Percentiles rank a stretch among this genome's conserved stretches.
Evolutionary conservation across 495 filamentous ascomycete genomes (phyloP).

Genomic region (Cercophora sp.): DNA sequence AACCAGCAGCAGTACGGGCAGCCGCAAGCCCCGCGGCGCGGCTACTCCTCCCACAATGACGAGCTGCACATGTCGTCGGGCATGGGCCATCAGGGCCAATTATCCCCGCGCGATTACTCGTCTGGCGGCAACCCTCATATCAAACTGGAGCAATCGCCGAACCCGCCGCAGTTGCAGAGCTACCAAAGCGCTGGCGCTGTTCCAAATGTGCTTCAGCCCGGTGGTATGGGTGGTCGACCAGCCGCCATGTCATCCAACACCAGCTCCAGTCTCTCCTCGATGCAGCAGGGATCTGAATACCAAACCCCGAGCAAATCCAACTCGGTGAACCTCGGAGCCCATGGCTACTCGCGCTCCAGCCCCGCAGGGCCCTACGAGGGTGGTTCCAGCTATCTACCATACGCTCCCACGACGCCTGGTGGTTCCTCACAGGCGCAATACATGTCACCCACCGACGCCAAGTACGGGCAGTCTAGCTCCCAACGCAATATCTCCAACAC

Average conservation of each 20-base stretch:
- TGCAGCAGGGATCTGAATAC: constrained; percentile 67
- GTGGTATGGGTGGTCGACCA: constrained; percentile 52
- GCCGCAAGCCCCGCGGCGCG: constrained; percentile 39
- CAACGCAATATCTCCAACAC: constrained; percentile 76
- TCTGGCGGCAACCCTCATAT: constrained; percentile 48
- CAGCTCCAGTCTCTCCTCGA: constrained; percentile 65
- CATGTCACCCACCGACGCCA: constrained; percentile 61
- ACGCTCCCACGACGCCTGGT: constrained; percentile 60
- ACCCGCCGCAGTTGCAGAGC: constrained; percentile 44
- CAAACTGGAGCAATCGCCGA: constrained; percentile 26
- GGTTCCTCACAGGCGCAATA: constrained; percentile 55
- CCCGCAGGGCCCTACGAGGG: constrained; percentile 64
- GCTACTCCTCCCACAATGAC: constrained; percentile 51
- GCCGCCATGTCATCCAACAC: constrained; percentile 64
- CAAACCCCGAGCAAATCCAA: constrained; percentile 62
- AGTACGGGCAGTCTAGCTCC: constrained; percentile 63
- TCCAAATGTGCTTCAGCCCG: constrained; percentile 70
- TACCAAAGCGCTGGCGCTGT: constrained; percentile 55
- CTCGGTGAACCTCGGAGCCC: constrained; percentile 55
- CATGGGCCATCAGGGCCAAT: constrained; percentile 42
- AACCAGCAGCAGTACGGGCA: constrained; percentile 45
- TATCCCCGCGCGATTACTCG: constrained; percentile 48
- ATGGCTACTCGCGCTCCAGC: constrained; percentile 78
- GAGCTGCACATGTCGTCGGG: constrained; percentile 75
- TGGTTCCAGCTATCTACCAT: constrained; percentile 57